phyloP scores from a whole-genome alignment of 1,284 basidiomycete genomes.

The Farysia itapuensis region DNA sequence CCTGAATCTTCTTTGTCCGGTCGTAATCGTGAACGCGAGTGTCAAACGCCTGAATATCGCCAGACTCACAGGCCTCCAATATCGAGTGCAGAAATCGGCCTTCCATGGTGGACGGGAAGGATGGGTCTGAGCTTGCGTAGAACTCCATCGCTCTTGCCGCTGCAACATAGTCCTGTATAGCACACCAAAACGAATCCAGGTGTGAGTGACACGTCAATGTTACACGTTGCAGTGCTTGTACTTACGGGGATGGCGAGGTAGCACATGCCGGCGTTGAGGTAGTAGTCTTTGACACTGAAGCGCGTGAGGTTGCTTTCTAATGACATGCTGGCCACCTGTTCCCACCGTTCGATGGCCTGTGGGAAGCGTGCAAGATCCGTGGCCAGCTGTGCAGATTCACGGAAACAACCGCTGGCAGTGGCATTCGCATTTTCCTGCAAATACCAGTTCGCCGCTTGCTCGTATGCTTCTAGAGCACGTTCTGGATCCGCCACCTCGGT shows the following conservation, averaged over 20 bases:
- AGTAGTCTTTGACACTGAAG: constrained; percentile 98
- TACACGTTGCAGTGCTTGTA: no score
- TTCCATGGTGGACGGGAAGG: constrained; percentile 57
- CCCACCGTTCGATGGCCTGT: constrained; percentile 82
- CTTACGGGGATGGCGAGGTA: constrained; percentile 83
- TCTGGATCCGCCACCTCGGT: constrained; percentile 72
- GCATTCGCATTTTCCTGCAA: constrained; percentile 91
- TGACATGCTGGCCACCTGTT: constrained; percentile 84
- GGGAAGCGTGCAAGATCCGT: constrained; percentile 84
- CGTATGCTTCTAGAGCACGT: constrained; percentile 85
- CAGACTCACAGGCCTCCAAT: constrained; percentile 51
- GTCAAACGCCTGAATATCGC: constrained; percentile 53
- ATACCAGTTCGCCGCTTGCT: constrained; percentile 96
- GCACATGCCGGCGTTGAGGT: constrained; percentile 83
- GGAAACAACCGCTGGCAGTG: constrained; percentile 91
- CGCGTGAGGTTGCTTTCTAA: constrained; percentile 84
- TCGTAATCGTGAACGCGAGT: constrained; percentile 54
- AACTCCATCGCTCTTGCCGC: constrained; percentile 56
- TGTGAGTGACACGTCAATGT: no score
- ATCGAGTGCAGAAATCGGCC: constrained; percentile 55
- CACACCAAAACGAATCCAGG: no score
- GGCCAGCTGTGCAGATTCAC: constrained; percentile 92
- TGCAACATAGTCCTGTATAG: constrained; percentile 55
- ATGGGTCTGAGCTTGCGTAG: constrained; percentile 56
- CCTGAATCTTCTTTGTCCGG: constrained; percentile 50